phyloP scores from a whole-genome alignment of 2,329 filamentous ascomycete species.

The Cladosporium sp. region DNA sequence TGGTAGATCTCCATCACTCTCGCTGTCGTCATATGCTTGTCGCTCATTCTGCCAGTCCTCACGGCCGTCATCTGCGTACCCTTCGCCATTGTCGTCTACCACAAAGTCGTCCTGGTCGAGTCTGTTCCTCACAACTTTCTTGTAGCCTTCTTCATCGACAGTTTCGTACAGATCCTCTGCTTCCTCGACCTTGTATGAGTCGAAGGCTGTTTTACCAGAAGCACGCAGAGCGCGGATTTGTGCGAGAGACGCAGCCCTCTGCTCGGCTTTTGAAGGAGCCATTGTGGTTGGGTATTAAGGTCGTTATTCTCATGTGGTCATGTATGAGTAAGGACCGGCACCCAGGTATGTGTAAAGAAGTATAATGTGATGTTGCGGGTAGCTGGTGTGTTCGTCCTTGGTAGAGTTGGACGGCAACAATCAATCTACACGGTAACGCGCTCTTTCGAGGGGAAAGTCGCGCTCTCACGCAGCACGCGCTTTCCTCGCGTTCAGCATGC shows the following conservation, averaged over 20 bases:
- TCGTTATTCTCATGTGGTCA: neutral
- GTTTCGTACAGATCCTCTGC: slow-evolving; percentile 88
- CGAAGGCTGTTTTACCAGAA: slow-evolving; percentile 87
- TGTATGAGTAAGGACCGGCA: neutral
- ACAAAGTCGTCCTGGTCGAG: slow-evolving; percentile 96
- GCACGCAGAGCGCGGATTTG: slow-evolving; percentile 82
- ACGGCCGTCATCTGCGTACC: slow-evolving; percentile 93
- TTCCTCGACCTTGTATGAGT: slow-evolving; percentile 82
- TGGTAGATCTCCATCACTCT: slow-evolving; percentile 70
- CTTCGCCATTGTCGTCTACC: slow-evolving; percentile 95
- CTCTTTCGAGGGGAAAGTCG: slow-evolving; percentile 5
- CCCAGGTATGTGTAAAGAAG: neutral
- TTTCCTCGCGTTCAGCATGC: neutral
- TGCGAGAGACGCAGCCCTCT: slow-evolving; percentile 47
- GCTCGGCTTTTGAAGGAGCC: slow-evolving; percentile 35
- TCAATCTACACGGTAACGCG: slow-evolving; percentile 12
- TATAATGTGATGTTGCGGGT: neutral
- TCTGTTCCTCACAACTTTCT: slow-evolving; percentile 86
- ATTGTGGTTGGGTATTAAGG: slow-evolving; percentile 23
- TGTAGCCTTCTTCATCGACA: slow-evolving; percentile 95
- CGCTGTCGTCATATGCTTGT: slow-evolving; percentile 66
- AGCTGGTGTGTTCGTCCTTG: neutral
- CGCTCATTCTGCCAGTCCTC: slow-evolving; percentile 85
- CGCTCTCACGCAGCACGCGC: neutral
- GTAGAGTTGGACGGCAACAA: neutral